phyloP scores from a whole-genome alignment of 1,284 basidiomycete species.

The Pterula multifida region DNA sequence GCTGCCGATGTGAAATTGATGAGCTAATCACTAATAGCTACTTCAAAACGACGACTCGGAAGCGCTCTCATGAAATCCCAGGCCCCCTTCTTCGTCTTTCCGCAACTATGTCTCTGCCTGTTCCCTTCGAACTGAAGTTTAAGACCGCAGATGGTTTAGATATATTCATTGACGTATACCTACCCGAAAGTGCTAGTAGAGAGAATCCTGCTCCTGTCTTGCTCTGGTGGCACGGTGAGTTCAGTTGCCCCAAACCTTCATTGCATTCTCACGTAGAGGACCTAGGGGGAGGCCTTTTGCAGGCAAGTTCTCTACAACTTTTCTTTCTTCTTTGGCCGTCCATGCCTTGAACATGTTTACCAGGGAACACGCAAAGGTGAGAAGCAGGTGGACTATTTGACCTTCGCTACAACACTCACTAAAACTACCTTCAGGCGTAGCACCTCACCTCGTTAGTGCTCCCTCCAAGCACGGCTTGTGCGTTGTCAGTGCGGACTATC shows the following conservation, averaged over 20 bases:
- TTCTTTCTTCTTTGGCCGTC: background rate
- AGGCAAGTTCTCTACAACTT: slow-evolving; percentile 11
- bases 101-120: slow-evolving; percentile 4
- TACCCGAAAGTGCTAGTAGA: slow-evolving; percentile 18
- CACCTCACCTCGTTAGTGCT: slow-evolving; percentile 22
- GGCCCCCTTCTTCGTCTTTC: background rate
- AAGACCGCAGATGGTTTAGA: slow-evolving; percentile 20
- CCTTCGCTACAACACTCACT: background rate
- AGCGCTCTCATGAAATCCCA: too few relatives aligned
- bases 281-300: slow-evolving; percentile 16
- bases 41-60: too few relatives aligned
- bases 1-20: too few relatives aligned
- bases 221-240: slow-evolving; percentile 26
- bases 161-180: slow-evolving; percentile 22
- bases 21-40: too few relatives aligned
- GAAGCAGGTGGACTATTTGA: background rate
- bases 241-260: background rate
- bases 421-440: slow-evolving; percentile 11
- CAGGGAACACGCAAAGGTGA: slow-evolving; percentile 24
- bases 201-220: slow-evolving; percentile 18
- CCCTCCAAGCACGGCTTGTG: slow-evolving; percentile 20
- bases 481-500: slow-evolving; percentile 24
- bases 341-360: background rate
- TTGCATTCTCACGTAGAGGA: background rate
- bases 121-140: slow-evolving; percentile 21